Evolutionary conservation across 805 yeast genomes (phyloP).

Genomic region (Tanozyma kutaoensis): DNA sequence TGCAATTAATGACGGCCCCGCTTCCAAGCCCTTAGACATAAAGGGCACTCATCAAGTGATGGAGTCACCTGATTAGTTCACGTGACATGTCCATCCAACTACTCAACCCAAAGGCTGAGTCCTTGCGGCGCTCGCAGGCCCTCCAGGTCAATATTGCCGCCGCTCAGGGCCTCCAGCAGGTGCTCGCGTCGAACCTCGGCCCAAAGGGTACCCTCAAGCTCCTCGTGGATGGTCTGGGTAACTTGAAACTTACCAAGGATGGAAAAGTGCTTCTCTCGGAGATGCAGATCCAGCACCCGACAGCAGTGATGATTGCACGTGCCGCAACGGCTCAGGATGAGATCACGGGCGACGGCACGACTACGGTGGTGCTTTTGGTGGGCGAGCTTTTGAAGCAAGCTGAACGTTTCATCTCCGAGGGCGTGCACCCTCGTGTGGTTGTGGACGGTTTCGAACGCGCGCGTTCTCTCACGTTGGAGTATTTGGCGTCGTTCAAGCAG

Average conservation of each 20-base stretch:
- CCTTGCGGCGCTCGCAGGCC: conserved; percentile 91
- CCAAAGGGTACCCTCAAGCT: conserved; percentile 96
- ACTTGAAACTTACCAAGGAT: conserved; percentile 90
- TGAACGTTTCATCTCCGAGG: conserved; percentile 81
- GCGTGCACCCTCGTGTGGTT: conserved; percentile 88
- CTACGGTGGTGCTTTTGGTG: conserved; percentile 85
- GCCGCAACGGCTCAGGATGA: conserved; percentile 99
- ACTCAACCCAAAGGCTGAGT: conserved; percentile 94
- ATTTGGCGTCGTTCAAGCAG: conserved; percentile 52
- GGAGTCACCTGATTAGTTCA: neutral
- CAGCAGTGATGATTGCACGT: conserved; percentile 54
- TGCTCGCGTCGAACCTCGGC: conserved; percentile 82
- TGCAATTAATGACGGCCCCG: too few species aligned
- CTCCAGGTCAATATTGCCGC: conserved; percentile 90
- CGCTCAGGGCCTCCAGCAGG: conserved; percentile 93
- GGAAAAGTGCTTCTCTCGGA: conserved; percentile 89
- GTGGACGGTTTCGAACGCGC: conserved; percentile 94
- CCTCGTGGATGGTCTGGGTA: conserved; percentile 94
- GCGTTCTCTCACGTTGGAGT: conserved; percentile 59
- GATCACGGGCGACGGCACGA: conserved; percentile 98
- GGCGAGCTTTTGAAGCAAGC: conserved; percentile 94
- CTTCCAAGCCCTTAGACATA: too few species aligned
- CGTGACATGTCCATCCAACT: conserved; percentile 47
- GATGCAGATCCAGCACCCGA: conserved; percentile 74
- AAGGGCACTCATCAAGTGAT: too few species aligned